phyloP scores from a whole-genome alignment of 306 rosid species.

The Neltuma alba region DNA sequence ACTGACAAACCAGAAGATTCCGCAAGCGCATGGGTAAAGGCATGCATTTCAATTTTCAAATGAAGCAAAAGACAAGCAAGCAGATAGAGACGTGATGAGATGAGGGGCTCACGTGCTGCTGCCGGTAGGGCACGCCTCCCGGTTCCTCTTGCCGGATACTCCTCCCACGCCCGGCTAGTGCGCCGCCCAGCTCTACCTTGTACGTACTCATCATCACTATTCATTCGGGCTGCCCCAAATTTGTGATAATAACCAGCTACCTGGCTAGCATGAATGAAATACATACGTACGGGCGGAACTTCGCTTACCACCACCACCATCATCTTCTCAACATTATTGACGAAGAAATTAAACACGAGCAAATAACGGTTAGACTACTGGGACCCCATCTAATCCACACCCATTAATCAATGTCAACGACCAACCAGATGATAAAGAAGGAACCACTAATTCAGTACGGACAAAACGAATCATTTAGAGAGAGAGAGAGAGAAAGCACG shows the following conservation, averaged over 20 bases:
- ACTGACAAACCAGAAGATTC: slow-evolving; percentile 1
- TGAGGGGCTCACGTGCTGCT: neutral
- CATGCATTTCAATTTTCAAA: neutral
- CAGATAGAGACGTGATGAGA: neutral
- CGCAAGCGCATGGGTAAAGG: neutral
- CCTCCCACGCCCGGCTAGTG: neutral
- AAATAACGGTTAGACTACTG: neutral
- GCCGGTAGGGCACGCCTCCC: neutral
- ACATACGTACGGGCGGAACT: neutral
- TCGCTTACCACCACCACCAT: neutral
- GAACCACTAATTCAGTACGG: neutral
- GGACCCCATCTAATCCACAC: neutral
- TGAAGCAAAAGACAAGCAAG: neutral
- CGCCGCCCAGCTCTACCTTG: too few relatives aligned
- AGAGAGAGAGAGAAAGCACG: neutral
- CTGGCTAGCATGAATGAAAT: neutral
- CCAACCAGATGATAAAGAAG: neutral
- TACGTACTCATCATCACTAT: neutral
- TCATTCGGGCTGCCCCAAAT: neutral
- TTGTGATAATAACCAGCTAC: neutral
- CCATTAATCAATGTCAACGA: neutral
- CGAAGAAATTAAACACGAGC: neutral
- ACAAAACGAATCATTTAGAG: neutral
- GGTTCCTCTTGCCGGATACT: neutral
- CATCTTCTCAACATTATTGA: neutral